Evolutionary conservation across 2,329 filamentous ascomycete genomes (phyloP).

Genomic region (Pseudogymnoascus sp.): DNA sequence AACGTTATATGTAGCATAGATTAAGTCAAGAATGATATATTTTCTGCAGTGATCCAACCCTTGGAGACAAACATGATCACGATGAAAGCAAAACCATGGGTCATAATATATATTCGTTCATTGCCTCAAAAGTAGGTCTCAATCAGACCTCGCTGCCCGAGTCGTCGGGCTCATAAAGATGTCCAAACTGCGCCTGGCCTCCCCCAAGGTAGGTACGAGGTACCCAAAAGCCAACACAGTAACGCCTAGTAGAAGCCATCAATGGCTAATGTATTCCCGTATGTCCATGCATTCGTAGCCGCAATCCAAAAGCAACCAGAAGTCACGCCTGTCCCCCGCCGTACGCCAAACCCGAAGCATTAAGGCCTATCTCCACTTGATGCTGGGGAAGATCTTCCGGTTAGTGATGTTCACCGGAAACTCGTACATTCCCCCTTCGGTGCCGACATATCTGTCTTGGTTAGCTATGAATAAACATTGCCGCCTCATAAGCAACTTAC

Average conservation of each 20-base stretch:
- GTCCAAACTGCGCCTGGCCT: not conserved
- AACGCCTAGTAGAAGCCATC: not conserved
- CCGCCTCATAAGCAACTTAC: slow-evolving; percentile 35
- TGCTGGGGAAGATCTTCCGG: slow-evolving; percentile 50
- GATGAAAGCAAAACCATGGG: not conserved
- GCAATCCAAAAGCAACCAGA: not conserved
- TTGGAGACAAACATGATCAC: not conserved
- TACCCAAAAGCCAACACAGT: not conserved
- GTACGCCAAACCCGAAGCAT: slow-evolving; percentile 4
- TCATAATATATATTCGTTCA: not conserved
- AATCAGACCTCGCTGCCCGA: not conserved
- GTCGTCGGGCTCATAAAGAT: not conserved
- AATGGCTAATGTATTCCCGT: not conserved
- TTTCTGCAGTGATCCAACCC: not conserved
- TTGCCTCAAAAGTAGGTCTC: not conserved
- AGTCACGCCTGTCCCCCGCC: slow-evolving; percentile 1
- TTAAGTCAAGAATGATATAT: not conserved
- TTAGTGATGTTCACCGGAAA: slow-evolving; percentile 55
- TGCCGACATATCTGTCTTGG: slow-evolving; percentile 46
- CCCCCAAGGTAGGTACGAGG: not conserved
- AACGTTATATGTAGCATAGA: not conserved
- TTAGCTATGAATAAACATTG: slow-evolving; percentile 3
- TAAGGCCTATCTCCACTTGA: slow-evolving; percentile 40
- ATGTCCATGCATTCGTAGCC: slow-evolving; percentile 1
- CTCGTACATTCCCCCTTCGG: slow-evolving; percentile 69